Conservation (phyloP, 148 eudicot species). For the Heliosperma pusillum region DNA sequence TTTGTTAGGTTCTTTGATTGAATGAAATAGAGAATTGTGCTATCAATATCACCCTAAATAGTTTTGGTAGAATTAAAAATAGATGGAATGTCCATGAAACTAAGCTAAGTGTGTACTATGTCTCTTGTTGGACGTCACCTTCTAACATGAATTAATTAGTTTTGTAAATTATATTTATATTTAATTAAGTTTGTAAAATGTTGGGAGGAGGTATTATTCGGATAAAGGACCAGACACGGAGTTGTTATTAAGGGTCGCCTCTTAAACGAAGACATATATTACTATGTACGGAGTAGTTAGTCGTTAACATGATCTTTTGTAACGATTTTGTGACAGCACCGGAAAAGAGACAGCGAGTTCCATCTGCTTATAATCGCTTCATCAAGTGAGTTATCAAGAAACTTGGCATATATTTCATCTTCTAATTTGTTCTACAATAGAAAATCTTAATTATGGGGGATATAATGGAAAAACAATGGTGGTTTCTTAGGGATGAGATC, state of each 20-base stretch:
- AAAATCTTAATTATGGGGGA: neutral
- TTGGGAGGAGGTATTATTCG: too few species aligned
- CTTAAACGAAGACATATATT: too few species aligned
- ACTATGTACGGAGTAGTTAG: neutral
- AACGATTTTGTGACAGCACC: conserved; percentile 44
- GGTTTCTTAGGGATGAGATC: conserved; percentile 74
- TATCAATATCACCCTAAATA: conserved; percentile 4
- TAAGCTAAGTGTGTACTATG: neutral
- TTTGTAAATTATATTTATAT: too few species aligned
- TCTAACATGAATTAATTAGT: too few species aligned
- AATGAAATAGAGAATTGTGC: neutral
- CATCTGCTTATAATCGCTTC: conserved; percentile 91
- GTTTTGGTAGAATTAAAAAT: neutral
- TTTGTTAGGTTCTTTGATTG: neutral
- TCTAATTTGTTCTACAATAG: neutral
- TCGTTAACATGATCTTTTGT: neutral
- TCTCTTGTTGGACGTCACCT: neutral
- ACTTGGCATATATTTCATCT: neutral
- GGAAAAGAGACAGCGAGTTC: conserved; percentile 93
- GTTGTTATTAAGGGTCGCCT: too few species aligned
- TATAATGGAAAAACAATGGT: neutral
- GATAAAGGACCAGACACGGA: too few species aligned
- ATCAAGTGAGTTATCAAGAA: conserved; percentile 59
- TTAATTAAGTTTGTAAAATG: too few species aligned
- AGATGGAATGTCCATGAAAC: neutral